Base-by-base conservation (phyloP, 225 moss, liverwort and hornwort species). In the Physcomitrium patens region DNA sequence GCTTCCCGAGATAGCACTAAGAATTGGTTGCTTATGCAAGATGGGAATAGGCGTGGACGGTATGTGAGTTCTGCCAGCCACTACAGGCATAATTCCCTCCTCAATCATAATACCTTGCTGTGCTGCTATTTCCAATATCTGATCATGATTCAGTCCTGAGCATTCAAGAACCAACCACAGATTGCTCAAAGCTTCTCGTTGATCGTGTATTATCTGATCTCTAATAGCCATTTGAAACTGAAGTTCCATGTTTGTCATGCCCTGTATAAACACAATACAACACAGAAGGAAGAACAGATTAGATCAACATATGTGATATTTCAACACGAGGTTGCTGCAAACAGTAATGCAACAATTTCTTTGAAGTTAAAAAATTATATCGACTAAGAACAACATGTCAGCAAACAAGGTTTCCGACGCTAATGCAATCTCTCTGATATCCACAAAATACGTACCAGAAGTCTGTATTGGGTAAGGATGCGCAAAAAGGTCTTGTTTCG, bases 181-280 rank as follows among this genome's bases (percentile, higher is more conserved):
- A 79, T 91, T 93, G 84, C 84, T 91, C 49, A 93, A 82, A 9
- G 89, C 91, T 76, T 89, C 93, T 52, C 91, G 83, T 72, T 93
- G 93, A 63, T 93, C 91, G 60, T 89, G 87, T 56, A 93, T 91
- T 60, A 89, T 93, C 63, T 93, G 93, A 83, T 93, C 93, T 78
- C 93, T 79, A 43, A 93, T 89, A 16, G 93, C 93, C 84, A 93
- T 93, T 70, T 93, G 93, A 72, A 91, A 89, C 67, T 93, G 93
- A 58, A 93, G 89, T 77, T 93, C 93, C 93, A 93, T 93, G 48
- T 91, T 93, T 17, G 93, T 91, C 91, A 93, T 93, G 42, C 91
- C 93, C 92, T 92, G 83, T 45, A 83, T 26, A 54, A 69, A 14
- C 70, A 16, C 56, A 69, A 47, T 16, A 23, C 31, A 54, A 46